Evolutionary conservation across 2,329 filamentous ascomycete genomes (phyloP), one percentile per base, ranked within the genome.

Genomic region (Fusarium brachygibbosum): DNA sequence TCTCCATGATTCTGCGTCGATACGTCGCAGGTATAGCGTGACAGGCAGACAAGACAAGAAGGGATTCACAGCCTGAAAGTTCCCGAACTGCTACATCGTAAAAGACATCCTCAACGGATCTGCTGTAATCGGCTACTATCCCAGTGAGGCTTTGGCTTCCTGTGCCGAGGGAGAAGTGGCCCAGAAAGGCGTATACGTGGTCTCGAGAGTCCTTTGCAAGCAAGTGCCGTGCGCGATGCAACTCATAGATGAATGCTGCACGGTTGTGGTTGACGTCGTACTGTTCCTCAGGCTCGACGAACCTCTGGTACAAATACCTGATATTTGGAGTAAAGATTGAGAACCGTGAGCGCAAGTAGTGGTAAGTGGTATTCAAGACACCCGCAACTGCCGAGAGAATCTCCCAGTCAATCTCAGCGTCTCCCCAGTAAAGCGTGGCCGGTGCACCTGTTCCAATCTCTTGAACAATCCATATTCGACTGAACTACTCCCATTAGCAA

Each of bases 381-480:
- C 68, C 75, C 12, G 74, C 74, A 5, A 79, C 78, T 19, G 40
- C 61, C 6, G 76, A 79, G 19, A 79, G 71, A 17, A 60, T 62
- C 17, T 77, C 71, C 79, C 78, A 80, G 52, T 78, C 74, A 8
- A 80, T 66, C 28, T 76, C 67, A 3, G 69, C 67, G 5, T 76
- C 63, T 16, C 78, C 79, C 78, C 78, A 80, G 67, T 75, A 77
- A 1, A 80, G 74, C 3, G 75, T 78, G 1, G 78, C 77, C 0
- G 78, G 69, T 3, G 78, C 70, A 5, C 46, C 35, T 3, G 78
- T 80, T 40, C 78, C 78, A 25, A 80, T 79, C 23, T 80, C 78
- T 35, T 80, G 78, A 23, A 78, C 77, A 31, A 80, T 79, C 78
- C 78, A 80, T 38, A 79, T 74, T 13, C 78, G 75, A 29, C 75